A percentile compares a stretch with the other conserved stretches of the same genome.
phyloP scores from a whole-genome alignment of 2,329 filamentous ascomycete genomes.

The Fusarium nanum region DNA sequence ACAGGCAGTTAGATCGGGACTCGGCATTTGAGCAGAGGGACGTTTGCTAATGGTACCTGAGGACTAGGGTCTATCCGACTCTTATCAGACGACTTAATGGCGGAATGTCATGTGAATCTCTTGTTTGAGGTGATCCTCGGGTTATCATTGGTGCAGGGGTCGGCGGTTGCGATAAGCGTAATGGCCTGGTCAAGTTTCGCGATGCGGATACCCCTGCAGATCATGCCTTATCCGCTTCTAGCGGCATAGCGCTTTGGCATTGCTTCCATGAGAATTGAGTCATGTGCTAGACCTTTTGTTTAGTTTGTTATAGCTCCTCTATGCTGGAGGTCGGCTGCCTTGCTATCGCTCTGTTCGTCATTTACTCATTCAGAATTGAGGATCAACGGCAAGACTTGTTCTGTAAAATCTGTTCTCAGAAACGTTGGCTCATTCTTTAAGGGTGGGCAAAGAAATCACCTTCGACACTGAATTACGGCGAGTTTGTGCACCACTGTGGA shows the following conservation, averaged over 20 bases:
- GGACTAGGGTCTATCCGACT: slow-evolving; percentile 1
- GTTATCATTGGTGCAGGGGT: slow-evolving; percentile 2
- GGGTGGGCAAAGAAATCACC: too few species aligned
- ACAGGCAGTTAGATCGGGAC: slow-evolving; percentile 27
- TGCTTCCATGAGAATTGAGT: neutral
- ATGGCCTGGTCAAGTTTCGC: slow-evolving; percentile 17
- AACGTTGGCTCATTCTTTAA: too few species aligned
- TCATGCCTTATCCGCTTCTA: slow-evolving; percentile 21
- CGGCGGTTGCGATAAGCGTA: slow-evolving; percentile 28
- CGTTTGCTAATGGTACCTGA: slow-evolving; percentile 6
- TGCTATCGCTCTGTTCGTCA: neutral
- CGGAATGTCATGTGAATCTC: neutral
- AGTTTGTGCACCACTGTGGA: too few species aligned
- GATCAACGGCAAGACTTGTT: neutral
- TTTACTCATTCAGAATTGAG: rapidly evolving
- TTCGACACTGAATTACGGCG: too few species aligned
- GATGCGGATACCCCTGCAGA: slow-evolving; percentile 28
- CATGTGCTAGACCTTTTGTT: neutral
- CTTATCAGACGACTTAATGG: slow-evolving; percentile 11
- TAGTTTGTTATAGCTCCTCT: neutral
- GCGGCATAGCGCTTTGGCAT: slow-evolving; percentile 2
- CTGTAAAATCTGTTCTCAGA: too few species aligned
- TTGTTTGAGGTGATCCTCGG: neutral
- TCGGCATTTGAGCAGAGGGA: slow-evolving; percentile 15
- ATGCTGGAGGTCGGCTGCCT: neutral